Conservation (phyloP, 139 green algal genomes). For the Chlamydomonas sp. region DNA sequence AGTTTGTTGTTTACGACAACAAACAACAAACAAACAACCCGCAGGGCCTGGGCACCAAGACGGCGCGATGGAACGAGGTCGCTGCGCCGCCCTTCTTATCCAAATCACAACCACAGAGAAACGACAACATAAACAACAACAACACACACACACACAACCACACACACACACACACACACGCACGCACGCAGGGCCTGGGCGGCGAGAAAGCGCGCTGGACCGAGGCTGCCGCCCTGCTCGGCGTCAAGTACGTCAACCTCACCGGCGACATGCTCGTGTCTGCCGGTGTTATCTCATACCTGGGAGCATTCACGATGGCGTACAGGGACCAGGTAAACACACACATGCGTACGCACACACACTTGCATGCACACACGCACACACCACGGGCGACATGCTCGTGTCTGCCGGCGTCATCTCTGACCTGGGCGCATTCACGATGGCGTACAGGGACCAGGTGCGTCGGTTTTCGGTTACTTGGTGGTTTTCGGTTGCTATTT, state of each 20-base stretch:
- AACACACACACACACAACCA: too few species aligned
- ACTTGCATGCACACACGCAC: constrained; percentile 37
- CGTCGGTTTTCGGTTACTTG: not conserved
- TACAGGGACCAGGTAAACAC: constrained; percentile 54
- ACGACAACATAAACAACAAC: too few species aligned
- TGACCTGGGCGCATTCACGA: constrained; percentile 70
- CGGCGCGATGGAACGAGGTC: constrained; percentile 57
- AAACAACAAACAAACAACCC: too few species aligned
- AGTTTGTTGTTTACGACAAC: too few species aligned
- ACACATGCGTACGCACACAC: not conserved
- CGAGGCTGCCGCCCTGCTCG: constrained; percentile 45
- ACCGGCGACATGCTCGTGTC: constrained; percentile 73
- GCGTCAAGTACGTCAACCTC: constrained; percentile 53
- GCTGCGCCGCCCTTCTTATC: constrained; percentile 34
- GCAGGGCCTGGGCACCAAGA: constrained; percentile 66
- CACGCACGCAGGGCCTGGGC: constrained; percentile 39
- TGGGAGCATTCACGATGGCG: constrained; percentile 61
- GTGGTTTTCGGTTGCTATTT: not conserved
- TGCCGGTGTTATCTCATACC: constrained; percentile 57
- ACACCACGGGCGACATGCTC: constrained; percentile 76
- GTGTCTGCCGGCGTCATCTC: constrained; percentile 53
- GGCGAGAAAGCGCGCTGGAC: constrained; percentile 69
- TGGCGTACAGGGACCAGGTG: constrained; percentile 47
- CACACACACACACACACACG: too few species aligned
- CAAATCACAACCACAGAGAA: too few species aligned